Conservation (phyloP, 1,139 yeast genomes). For the Hansenula lynferdii region DNA sequence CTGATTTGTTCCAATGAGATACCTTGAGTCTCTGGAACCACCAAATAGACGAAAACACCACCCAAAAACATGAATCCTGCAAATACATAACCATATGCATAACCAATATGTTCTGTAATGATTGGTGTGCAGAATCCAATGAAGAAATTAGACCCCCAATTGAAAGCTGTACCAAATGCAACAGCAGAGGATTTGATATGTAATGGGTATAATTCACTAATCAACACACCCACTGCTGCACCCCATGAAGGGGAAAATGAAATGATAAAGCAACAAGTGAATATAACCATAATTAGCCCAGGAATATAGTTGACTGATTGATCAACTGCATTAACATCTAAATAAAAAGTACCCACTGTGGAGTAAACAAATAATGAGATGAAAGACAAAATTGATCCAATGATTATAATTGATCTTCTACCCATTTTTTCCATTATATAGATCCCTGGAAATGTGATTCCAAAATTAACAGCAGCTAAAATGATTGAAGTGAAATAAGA, state of each 20-base stretch:
- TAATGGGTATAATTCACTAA: slow-evolving; percentile 74
- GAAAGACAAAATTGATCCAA: slow-evolving; percentile 60
- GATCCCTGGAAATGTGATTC: slow-evolving; percentile 64
- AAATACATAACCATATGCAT: slow-evolving; percentile 67
- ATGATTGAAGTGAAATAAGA: slow-evolving; percentile 52
- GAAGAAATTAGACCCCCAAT: slow-evolving; percentile 74
- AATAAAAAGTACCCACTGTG: slow-evolving; percentile 51
- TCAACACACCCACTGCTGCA: slow-evolving; percentile 71
- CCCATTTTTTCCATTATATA: slow-evolving; percentile 65
- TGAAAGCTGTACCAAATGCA: slow-evolving; percentile 67
- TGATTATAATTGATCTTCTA: slow-evolving; percentile 55
- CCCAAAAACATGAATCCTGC: slow-evolving; percentile 58
- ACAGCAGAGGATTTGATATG: slow-evolving; percentile 72
- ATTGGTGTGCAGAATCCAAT: slow-evolving; percentile 70
- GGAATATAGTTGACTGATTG: background rate
- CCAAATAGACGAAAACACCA: slow-evolving; percentile 50
- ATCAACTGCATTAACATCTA: slow-evolving; percentile 30
- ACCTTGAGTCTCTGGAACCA: slow-evolving; percentile 72
- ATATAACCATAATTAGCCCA: slow-evolving; percentile 67
- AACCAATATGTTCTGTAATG: slow-evolving; percentile 47
- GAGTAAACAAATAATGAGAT: slow-evolving; percentile 60
- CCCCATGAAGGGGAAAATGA: slow-evolving; percentile 86
- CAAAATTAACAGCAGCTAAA: slow-evolving; percentile 70
- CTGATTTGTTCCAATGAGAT: slow-evolving; percentile 64
- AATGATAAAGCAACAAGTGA: slow-evolving; percentile 70